These are phyloP conservation scores for Gardenia jasminoides DNA, from an alignment of 257 asterid genomes.

Conservation along the genomic window DNA sequence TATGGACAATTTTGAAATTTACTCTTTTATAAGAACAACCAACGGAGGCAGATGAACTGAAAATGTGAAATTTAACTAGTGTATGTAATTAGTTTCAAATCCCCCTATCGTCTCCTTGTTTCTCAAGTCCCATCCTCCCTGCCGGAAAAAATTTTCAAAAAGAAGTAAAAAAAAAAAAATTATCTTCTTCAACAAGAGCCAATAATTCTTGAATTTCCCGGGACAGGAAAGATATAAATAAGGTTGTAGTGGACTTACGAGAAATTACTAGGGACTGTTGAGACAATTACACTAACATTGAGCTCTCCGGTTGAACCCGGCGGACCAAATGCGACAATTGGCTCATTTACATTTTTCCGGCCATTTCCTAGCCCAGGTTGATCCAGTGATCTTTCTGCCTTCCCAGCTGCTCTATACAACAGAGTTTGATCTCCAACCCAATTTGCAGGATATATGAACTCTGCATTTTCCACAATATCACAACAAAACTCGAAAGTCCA, in stretches of 20 bases:
- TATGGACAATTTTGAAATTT: no score
- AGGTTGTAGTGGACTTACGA: conserved; percentile 45
- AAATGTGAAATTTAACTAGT: no score
- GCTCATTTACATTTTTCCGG: conserved; percentile 55
- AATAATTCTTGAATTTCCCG: no score
- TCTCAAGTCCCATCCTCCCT: no score
- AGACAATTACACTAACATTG: conserved; percentile 84
- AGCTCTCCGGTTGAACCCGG: conserved; percentile 96
- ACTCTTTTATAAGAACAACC: no score
- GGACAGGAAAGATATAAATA: background rate
- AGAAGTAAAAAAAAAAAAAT: no score
- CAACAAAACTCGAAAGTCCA: background rate
- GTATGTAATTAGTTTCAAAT: no score
- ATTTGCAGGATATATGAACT: conserved; percentile 73
- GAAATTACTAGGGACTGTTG: conserved; percentile 68
- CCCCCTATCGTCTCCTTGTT: no score
- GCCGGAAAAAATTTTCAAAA: no score
- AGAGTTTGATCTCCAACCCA: conserved; percentile 92
- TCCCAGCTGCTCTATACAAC: conserved; percentile 75
- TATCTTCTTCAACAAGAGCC: no score
- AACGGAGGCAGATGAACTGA: no score
- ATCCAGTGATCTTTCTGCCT: conserved; percentile 71
- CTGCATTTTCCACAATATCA: conserved; percentile 27
- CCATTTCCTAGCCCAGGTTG: conserved; percentile 51
- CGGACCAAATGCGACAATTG: conserved; percentile 85